These are phyloP conservation scores for Amesomyces nigricolor DNA, from an alignment of 2,329 filamentous ascomycete genomes.

Conservation along the genomic window DNA sequence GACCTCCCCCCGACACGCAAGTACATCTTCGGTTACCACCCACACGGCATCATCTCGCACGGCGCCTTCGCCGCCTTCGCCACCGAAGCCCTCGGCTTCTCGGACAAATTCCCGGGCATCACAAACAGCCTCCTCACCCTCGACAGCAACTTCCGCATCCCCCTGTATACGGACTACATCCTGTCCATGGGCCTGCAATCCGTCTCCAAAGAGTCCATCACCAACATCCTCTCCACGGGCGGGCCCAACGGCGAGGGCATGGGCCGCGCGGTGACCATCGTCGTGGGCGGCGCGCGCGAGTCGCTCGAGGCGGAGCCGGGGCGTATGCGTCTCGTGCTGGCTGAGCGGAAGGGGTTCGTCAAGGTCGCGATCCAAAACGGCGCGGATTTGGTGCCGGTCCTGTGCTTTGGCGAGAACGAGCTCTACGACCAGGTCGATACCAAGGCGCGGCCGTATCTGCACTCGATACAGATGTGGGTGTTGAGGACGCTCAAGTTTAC, in stretches of 20 bases:
- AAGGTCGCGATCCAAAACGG: slow-evolving; percentile 88
- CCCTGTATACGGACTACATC: slow-evolving; percentile 92
- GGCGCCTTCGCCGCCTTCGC: slow-evolving; percentile 91
- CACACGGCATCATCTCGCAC: slow-evolving; percentile 94
- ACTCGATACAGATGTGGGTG: slow-evolving; percentile 74
- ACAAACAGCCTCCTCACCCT: slow-evolving; percentile 89
- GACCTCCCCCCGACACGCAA: slow-evolving; percentile 74
- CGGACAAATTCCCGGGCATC: slow-evolving; percentile 85
- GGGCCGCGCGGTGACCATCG: slow-evolving; percentile 94
- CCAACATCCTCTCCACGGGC: slow-evolving; percentile 77
- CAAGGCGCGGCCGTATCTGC: slow-evolving; percentile 69
- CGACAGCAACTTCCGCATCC: slow-evolving; percentile 92
- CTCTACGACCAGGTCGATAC: slow-evolving; percentile 86
- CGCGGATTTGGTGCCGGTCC: slow-evolving; percentile 88
- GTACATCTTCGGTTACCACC: slow-evolving; percentile 96
- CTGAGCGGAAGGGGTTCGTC: slow-evolving; percentile 83
- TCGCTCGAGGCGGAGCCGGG: slow-evolving; percentile 83
- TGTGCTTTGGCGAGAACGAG: slow-evolving; percentile 93
- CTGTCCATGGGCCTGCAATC: slow-evolving; percentile 80
- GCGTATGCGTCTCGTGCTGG: slow-evolving; percentile 69
- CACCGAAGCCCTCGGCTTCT: slow-evolving; percentile 84
- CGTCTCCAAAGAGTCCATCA: slow-evolving; percentile 86
- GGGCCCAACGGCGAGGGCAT: slow-evolving; percentile 74
- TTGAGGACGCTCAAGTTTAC: slow-evolving; percentile 90
- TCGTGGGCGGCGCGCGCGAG: slow-evolving; percentile 87